A percentile compares a stretch with the other conserved stretches of the same genome.
phyloP scores from a whole-genome alignment of 1,284 basidiomycete species.

The Wolfiporia cocos region DNA sequence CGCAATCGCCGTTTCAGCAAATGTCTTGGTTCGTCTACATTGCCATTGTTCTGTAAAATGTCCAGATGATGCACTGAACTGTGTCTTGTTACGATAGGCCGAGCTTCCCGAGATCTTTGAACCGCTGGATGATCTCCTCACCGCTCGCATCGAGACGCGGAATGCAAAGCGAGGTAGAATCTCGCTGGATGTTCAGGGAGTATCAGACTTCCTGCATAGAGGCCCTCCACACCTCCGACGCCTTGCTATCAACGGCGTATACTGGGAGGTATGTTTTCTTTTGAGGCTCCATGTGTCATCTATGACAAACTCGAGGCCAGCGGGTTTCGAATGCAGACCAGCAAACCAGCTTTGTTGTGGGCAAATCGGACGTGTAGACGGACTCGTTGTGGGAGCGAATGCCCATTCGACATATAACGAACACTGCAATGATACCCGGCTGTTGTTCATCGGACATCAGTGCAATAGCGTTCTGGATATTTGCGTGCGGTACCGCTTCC shows the following conservation, averaged over 20 bases:
- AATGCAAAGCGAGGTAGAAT: slow-evolving; percentile 1
- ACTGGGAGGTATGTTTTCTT: slow-evolving; percentile 9
- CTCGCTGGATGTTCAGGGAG: not conserved
- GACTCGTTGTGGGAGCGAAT: not conserved
- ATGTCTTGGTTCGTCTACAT: slow-evolving; percentile 11
- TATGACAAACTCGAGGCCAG: slow-evolving; percentile 5
- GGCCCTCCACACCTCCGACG: slow-evolving; percentile 3
- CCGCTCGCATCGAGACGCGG: slow-evolving; percentile 1
- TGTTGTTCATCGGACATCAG: too few species aligned
- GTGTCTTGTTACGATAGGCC: not conserved
- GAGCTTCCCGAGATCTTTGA: not conserved
- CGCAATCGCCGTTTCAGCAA: slow-evolving; percentile 6
- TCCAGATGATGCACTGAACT: too few species aligned
- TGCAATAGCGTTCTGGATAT: too few species aligned
- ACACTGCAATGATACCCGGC: too few species aligned
- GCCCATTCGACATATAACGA: too few species aligned
- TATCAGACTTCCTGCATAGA: not conserved
- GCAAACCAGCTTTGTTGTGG: slow-evolving; percentile 5
- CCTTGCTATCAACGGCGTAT: slow-evolving; percentile 5
- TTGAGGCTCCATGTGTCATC: not conserved
- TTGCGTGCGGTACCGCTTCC: too few species aligned
- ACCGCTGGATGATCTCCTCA: not conserved
- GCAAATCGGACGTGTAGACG: not conserved
- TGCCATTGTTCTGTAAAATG: too few species aligned
- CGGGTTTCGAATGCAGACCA: slow-evolving; percentile 2